Conservation (phyloP, 1,284 basidiomycete genomes). For the Cutaneotrichosporon cavernicola region DNA sequence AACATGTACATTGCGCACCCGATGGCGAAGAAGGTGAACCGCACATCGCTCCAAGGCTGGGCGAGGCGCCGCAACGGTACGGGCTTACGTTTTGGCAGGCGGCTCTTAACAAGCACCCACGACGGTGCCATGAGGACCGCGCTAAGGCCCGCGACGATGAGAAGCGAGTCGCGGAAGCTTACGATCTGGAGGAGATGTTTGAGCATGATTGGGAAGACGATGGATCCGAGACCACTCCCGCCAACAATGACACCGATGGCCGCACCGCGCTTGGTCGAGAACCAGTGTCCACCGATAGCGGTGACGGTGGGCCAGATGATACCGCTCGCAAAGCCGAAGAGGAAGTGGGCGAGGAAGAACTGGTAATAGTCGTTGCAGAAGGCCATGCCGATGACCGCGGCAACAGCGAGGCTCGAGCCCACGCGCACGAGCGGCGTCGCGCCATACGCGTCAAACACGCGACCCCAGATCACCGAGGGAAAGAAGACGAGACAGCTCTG, state of each 20-base stretch:
- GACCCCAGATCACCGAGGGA: slow-evolving; percentile 39
- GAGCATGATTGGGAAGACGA: slow-evolving; percentile 50
- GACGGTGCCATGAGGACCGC: slow-evolving; percentile 43
- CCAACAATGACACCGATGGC: slow-evolving; percentile 49
- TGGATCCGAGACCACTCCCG: slow-evolving; percentile 46
- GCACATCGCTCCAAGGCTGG: slow-evolving; percentile 36
- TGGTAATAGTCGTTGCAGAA: slow-evolving; percentile 50
- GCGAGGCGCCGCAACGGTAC: slow-evolving; percentile 17
- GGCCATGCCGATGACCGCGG: slow-evolving; percentile 39
- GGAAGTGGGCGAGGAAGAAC: slow-evolving; percentile 44
- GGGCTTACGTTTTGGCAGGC: slow-evolving; percentile 38
- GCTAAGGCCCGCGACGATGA: slow-evolving; percentile 47
- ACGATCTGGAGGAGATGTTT: slow-evolving; percentile 37
- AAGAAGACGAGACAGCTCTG: slow-evolving; percentile 39
- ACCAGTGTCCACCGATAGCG: slow-evolving; percentile 49
- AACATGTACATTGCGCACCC: slow-evolving; percentile 32
- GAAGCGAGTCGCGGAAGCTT: slow-evolving; percentile 41
- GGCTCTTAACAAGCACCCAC: slow-evolving; percentile 45
- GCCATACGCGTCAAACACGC: slow-evolving; percentile 46
- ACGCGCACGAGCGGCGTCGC: slow-evolving; percentile 33
- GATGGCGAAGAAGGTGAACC: slow-evolving; percentile 37
- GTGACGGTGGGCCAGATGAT: slow-evolving; percentile 44
- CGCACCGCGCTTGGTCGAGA: slow-evolving; percentile 40
- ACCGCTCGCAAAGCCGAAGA: slow-evolving; percentile 43
- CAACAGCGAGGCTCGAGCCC: slow-evolving; percentile 39